Base-by-base conservation (phyloP, 345 rosid genomes). In the Carallia brachiata region DNA sequence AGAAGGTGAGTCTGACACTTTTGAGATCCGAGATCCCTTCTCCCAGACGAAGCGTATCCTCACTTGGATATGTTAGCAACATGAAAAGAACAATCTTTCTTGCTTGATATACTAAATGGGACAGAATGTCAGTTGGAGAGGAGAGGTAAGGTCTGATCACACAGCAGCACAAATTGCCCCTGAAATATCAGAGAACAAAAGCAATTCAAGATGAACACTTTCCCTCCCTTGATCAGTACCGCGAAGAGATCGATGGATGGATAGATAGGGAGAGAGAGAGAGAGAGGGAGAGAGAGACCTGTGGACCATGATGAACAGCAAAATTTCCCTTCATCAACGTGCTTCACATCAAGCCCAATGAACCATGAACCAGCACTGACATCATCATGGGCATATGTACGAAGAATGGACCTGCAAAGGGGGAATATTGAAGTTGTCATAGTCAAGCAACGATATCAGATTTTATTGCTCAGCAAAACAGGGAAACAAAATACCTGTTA, bases 291-390 rank as follows among this genome's bases (percentile, higher is more conserved):
- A 73, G 27, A 54, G 63, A 70, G 7, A 90, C 94, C 97, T 80
- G 89, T 77, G 63, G 87, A 82, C 97, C 90, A 88, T 32, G 90
- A 82, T 5, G 94, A 83, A 75, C 94, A 89, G 73, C 94, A 90
- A 74, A 90, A 78, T 78, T 89, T 90, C 36, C 79, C 80, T 82
- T 90, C 94, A 62, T 87, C 82, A 28, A 87, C 57, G 75, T 90
- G 85, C 17, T 73, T 68, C 67, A 78, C 85, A 50, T 83, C 83
- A 63, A 85, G 79, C 44, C 85, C 89, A 66, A 85, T 87, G 68
- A 89, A 90, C 97, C 97, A 89, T 34, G 97, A 89, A 13, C 97
- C 97, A 15, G 82, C 74, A 50, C 90, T 89, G 30, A 89, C 81
- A 71, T 90, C 97, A 59, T 89, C 92, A 58, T 87, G 97, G 44